Base-by-base conservation (phyloP, 2,329 filamentous ascomycete species). In the Cercospora zeina region DNA sequence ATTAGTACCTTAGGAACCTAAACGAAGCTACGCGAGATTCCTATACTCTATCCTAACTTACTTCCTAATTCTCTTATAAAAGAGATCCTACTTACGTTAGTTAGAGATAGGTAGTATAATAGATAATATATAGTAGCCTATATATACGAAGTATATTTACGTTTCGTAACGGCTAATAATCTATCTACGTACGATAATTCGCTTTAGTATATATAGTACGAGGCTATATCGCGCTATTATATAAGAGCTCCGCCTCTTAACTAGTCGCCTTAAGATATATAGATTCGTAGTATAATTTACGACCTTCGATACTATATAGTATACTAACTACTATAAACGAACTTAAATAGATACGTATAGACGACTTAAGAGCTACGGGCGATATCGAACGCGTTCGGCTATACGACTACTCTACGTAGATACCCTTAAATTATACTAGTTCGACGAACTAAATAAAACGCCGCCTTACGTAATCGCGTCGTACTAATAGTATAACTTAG, bases 391-490 rank as follows among this genome's bases (percentile, higher is more conserved):
- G 34, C 11, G 34, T 27, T 37, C 4, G n/a, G 13, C 34, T 3
- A 16, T 39, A 13, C 36, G 36, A 39, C 36, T 39, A 13, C 36
- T 39, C 36, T 39, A 5, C 5, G n/a, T 39, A 0, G 3, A 39
- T 1, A 39, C 3, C 14, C 36, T 39, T 5, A 16, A 39, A 8
- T 2, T 39, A 1, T 4, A 13, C 36, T 13, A 39, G 13, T 39
- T 39, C 14, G n/a, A 39, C 1, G 36, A 39, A 39, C 36, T 13
- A 8, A 7, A 39, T 0, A 39, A 16, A 39, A 13, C 36, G 36
- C 36, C 36, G 36, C 36, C 14, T 1, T 66, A 66, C 50, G 63
- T 56, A 31, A 62, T 62, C 53, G 66, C 65, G 19, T 68, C 65
- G 50, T 61, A 68, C 47, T 55, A 65, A 39, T 67, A 61, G 66